Conservation (phyloP, 306 rosid species). For the Quercus rubra region DNA sequence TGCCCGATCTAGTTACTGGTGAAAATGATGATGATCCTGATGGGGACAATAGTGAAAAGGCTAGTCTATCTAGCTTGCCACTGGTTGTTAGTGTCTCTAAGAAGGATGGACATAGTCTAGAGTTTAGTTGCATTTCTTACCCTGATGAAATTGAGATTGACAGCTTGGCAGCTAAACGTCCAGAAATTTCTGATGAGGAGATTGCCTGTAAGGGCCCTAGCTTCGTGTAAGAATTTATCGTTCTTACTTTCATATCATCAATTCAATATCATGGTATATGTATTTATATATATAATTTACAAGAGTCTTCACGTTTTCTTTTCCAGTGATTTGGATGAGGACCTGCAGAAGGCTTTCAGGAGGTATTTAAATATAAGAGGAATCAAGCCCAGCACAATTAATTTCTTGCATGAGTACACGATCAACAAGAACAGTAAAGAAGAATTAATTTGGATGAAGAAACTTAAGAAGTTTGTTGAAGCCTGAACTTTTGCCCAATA, state of each 20-base stretch:
- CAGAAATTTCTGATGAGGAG: conserved; percentile 60
- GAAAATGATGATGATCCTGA: conserved; percentile 31
- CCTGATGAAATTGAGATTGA: conserved; percentile 77
- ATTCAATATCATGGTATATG: background rate
- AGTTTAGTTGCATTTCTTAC: conserved; percentile 70
- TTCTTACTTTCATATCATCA: background rate
- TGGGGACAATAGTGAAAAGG: conserved; percentile 30
- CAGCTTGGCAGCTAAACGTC: conserved; percentile 62
- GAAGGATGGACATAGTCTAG: conserved; percentile 59
- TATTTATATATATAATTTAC: background rate
- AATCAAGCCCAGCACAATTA: conserved; percentile 77
- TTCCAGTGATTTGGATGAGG: conserved; percentile 79
- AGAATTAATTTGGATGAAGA: conserved; percentile 71
- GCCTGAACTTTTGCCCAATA: conserved; percentile 30
- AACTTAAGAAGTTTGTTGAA: conserved; percentile 62
- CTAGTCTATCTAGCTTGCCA: conserved; percentile 66
- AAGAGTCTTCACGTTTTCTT: background rate
- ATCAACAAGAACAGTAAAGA: conserved; percentile 89
- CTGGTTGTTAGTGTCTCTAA: conserved; percentile 66
- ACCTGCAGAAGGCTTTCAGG: conserved; percentile 75
- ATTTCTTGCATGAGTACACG: conserved; percentile 96
- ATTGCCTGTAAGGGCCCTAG: conserved; percentile 89
- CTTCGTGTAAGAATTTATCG: conserved; percentile 53
- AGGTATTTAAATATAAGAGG: conserved; percentile 90
- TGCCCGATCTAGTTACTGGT: conserved; percentile 85